Base-by-base conservation (phyloP, 495 filamentous ascomycete genomes). In the Pseudotulostoma volvatum region DNA sequence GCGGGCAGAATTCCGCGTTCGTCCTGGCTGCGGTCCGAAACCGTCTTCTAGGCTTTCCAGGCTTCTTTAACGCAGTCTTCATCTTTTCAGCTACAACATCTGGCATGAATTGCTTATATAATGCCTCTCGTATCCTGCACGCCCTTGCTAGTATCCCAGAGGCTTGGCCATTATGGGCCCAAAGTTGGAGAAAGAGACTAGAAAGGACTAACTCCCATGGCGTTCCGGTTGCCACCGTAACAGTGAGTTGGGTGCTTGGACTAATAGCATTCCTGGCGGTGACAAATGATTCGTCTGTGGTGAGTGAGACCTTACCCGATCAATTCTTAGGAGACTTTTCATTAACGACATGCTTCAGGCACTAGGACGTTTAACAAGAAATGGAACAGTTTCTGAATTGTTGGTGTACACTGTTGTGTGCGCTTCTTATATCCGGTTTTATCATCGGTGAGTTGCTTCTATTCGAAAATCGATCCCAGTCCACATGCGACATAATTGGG, bases 51-150 rank as follows among this genome's bases (percentile, higher is more conserved):
- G 45, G 44, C 4, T 57, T 44, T 20, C 61, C 62, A 2, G 52
- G 56, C 28, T 56, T 70, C 31, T 65, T 70, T 53, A 70, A 68
- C 35, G 64, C 53, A 13, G 52, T 70, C 15, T 68, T 67, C 33
- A 55, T 63, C 11, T 65, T 70, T 43, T 66, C 66, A 0, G 57
- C 63, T 0, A 59, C 60, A 18, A 64, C 63, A 8, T 60, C 57
- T 20, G 64, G 53, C 9, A 59, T 68, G 40, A 68, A 67, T 37
- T 51, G 56, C 1, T 47, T 68, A 37, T 70, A 67, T 43, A 55
- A 65, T 9, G 57, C 60, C 13, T 64, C 61, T 1, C 46, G 66
- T 13, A 46, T 67, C 9, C 44, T 70, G 8, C 63, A 70, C 39
- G 61, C 66, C 1, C 44, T 70, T 19, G 66, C 66, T 20, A 48